A percentile compares a stretch with the other conserved stretches of the same genome.
Conservation (phyloP, 192 early-diverging fungal species). For the Backusella psychrophila region DNA sequence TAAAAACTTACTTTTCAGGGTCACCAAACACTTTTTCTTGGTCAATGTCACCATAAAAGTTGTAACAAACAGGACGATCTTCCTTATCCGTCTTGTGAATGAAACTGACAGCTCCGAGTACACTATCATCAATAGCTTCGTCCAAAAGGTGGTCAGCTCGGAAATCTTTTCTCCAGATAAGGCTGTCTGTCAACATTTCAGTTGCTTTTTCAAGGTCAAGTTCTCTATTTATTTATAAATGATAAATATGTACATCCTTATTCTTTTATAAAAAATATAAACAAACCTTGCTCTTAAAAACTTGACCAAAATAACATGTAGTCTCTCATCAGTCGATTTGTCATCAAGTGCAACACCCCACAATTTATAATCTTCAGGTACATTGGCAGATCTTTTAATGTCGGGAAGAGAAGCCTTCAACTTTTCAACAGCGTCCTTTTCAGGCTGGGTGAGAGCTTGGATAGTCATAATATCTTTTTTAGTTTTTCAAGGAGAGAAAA, state of each 20-base stretch:
- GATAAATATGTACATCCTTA: not conserved
- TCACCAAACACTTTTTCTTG: slow-evolving; percentile 55
- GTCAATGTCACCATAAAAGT: slow-evolving; percentile 50
- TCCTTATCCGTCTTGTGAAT: slow-evolving; percentile 47
- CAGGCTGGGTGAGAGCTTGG: slow-evolving; percentile 28
- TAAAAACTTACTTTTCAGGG: slow-evolving; percentile 29
- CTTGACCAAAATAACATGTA: slow-evolving; percentile 58
- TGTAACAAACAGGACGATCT: slow-evolving; percentile 61
- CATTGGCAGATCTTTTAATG: slow-evolving; percentile 28
- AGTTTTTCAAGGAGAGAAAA: not conserved
- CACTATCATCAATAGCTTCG: slow-evolving; percentile 45
- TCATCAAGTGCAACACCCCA: slow-evolving; percentile 52
- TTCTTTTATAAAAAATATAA: not conserved
- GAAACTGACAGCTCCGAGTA: slow-evolving; percentile 48
- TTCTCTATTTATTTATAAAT: slow-evolving; percentile 14
- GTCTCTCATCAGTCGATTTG: slow-evolving; percentile 40
- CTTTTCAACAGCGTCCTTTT: slow-evolving; percentile 39
- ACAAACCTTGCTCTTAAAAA: slow-evolving; percentile 53
- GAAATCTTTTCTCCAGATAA: slow-evolving; percentile 57
- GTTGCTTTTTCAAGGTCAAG: slow-evolving; percentile 37
- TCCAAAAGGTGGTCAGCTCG: slow-evolving; percentile 41
- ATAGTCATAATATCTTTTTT: slow-evolving; percentile 25
- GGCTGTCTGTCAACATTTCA: slow-evolving; percentile 49
- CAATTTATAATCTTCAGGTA: slow-evolving; percentile 36
- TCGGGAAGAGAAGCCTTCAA: slow-evolving; percentile 46